Conservation (phyloP, 345 rosid genomes). For the Hibiscus mutabilis region DNA sequence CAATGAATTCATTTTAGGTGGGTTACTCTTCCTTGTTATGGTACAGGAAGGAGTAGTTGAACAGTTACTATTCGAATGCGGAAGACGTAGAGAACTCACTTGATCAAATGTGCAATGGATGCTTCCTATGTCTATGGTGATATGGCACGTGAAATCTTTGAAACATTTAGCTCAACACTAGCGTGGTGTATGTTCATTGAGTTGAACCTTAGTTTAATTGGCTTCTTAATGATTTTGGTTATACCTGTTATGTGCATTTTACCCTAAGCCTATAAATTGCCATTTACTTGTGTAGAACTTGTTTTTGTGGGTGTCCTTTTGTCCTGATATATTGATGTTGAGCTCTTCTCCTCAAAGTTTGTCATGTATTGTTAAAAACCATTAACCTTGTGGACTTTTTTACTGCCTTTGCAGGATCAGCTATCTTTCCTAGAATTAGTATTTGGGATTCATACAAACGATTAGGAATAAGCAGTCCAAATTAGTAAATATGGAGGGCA, state of each 20-base stretch:
- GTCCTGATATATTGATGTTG: not conserved
- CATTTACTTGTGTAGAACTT: not conserved
- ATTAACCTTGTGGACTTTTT: not conserved
- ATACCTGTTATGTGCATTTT: not conserved
- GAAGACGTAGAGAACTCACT: conserved; percentile 16
- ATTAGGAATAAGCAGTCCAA: conserved; percentile 75
- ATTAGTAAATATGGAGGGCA: conserved; percentile 70
- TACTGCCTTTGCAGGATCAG: conserved; percentile 33
- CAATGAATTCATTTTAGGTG: no score
- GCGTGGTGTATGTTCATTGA: not conserved
- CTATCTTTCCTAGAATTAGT: conserved; percentile 75
- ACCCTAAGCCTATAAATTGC: not conserved
- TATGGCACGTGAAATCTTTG: conserved; percentile 36
- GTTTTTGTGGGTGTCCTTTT: not conserved
- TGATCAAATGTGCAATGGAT: conserved; percentile 57
- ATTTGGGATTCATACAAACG: conserved; percentile 78
- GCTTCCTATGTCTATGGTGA: conserved; percentile 79
- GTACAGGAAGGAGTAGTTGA: no score
- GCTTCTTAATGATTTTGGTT: conserved; percentile 1
- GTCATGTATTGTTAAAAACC: not conserved
- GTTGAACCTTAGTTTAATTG: not conserved
- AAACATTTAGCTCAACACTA: not conserved
- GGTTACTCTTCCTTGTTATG: no score
- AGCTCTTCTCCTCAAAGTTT: not conserved
- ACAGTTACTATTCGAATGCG: no score